Conservation (phyloP, 2,329 filamentous ascomycete genomes). For the Cercospora canescens region DNA sequence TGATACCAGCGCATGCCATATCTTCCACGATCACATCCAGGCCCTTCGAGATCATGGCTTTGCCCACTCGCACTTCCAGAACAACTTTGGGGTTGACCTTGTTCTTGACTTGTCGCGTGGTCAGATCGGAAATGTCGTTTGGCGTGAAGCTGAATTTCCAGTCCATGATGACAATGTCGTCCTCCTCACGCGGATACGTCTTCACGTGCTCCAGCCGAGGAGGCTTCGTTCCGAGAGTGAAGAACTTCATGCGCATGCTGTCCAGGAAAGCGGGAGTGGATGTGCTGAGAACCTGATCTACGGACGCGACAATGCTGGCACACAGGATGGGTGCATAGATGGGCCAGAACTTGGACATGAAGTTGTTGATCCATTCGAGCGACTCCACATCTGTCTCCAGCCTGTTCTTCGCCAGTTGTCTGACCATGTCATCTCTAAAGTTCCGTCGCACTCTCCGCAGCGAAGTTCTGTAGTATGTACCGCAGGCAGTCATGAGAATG, state of each 20-base stretch:
- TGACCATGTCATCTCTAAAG: constrained; percentile 89
- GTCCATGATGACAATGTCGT: constrained; percentile 97
- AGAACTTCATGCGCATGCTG: constrained; percentile 88
- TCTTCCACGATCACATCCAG: constrained; percentile 97
- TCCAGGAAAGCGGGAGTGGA: constrained; percentile 91
- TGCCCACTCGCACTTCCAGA: constrained; percentile 90
- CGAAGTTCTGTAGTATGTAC: constrained; percentile 95
- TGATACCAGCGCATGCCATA: constrained; percentile 92
- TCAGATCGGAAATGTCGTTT: constrained; percentile 91
- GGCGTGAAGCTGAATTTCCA: constrained; percentile 99
- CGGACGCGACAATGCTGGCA: constrained; percentile 86
- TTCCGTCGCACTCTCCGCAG: constrained; percentile 91
- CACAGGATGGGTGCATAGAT: constrained; percentile 95
- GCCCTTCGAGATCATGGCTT: constrained; percentile 95
- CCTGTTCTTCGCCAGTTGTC: constrained; percentile 82
- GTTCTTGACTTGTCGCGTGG: constrained; percentile 82
- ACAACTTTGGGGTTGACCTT: constrained; percentile 98
- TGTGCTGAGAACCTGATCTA: constrained; percentile 93
- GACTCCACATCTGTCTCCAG: constrained; percentile 90
- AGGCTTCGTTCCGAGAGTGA: constrained; percentile 91
- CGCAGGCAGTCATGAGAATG: constrained; percentile 86
- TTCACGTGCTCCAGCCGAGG: constrained; percentile 97
- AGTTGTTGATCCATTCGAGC: constrained; percentile 98
- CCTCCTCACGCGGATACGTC: constrained; percentile 92
- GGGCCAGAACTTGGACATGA: constrained; percentile 98